These are phyloP conservation scores for Penicillium sp. DNA, from an alignment of 2,329 filamentous ascomycete genomes.

Conservation along the genomic window DNA sequence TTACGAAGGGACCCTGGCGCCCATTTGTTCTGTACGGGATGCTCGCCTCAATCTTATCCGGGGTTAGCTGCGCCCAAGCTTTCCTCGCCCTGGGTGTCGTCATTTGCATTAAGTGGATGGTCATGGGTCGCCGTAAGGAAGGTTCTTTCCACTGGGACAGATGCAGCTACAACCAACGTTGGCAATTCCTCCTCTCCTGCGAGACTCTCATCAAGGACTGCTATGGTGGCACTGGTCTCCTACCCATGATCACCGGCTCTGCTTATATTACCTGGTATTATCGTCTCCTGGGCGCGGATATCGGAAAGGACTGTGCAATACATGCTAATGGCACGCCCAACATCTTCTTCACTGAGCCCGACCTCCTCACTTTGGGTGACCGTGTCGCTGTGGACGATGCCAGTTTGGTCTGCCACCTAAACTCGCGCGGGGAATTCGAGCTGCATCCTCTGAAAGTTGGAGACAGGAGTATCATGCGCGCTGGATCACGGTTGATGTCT, in stretches of 20 bases:
- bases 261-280: slow-evolving; percentile 56
- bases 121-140: slow-evolving; percentile 51
- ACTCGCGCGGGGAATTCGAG: slow-evolving; percentile 57
- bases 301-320: slow-evolving; percentile 56
- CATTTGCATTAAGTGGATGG: slow-evolving; percentile 52
- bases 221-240: slow-evolving; percentile 51
- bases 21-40: slow-evolving; percentile 37
- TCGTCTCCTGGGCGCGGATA: slow-evolving; percentile 52
- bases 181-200: slow-evolving; percentile 55
- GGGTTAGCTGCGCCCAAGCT: slow-evolving; percentile 45
- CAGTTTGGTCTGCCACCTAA: slow-evolving; percentile 57
- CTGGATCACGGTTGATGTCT: slow-evolving; percentile 53
- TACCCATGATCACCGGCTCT: slow-evolving; percentile 55
- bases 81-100: slow-evolving; percentile 46
- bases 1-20: slow-evolving; percentile 34
- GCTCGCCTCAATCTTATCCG: slow-evolving; percentile 10
- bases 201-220: slow-evolving; percentile 53
- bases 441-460: slow-evolving; percentile 54
- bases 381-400: slow-evolving; percentile 56
- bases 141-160: slow-evolving; percentile 61
- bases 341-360: slow-evolving; percentile 58
- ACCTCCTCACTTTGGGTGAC: slow-evolving; percentile 54
- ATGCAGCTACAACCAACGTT: slow-evolving; percentile 57
- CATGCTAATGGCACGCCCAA: slow-evolving; percentile 55
- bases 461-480: slow-evolving; percentile 53